A percentile compares a stretch with the other conserved stretches of the same genome.
Evolutionary conservation across 73 alveolate species (phyloP).

Genomic region (Symbiodinium pilosum): DNA sequence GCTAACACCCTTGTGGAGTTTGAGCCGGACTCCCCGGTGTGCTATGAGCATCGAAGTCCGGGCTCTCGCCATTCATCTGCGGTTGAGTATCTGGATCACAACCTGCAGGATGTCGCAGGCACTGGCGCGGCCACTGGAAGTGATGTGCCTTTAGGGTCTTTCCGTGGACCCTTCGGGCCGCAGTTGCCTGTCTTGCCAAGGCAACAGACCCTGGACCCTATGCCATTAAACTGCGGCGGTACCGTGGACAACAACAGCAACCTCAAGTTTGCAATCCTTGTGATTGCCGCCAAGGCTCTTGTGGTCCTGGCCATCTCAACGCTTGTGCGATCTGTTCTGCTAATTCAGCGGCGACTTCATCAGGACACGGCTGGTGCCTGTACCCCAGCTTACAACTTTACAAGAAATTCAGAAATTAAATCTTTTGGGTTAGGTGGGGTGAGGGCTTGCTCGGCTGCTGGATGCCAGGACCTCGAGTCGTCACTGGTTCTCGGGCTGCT

Average conservation of each 20-base stretch:
- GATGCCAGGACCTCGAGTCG: slow-evolving; percentile 49
- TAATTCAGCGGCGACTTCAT: slow-evolving; percentile 9
- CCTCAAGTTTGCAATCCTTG: slow-evolving; percentile 55
- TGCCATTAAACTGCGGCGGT: neutral
- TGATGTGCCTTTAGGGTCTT: no score
- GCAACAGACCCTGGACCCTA: neutral
- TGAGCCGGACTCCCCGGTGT: slow-evolving; percentile 65
- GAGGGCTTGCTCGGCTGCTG: no score
- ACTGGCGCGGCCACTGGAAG: neutral
- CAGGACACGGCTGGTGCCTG: neutral
- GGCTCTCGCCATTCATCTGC: neutral
- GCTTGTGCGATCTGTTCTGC: slow-evolving; percentile 30
- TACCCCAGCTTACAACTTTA: no score
- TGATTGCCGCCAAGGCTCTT: slow-evolving; percentile 49
- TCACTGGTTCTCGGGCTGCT: slow-evolving; percentile 62
- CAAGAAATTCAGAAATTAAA: no score
- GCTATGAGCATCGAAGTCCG: slow-evolving; percentile 53
- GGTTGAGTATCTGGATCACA: neutral
- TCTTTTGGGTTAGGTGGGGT: no score
- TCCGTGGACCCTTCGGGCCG: no score
- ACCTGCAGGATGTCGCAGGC: neutral
- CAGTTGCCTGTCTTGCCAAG: no score
- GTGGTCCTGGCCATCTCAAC: slow-evolving; percentile 61
- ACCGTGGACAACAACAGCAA: neutral
- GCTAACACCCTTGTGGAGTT: slow-evolving; percentile 55